Conservation (phyloP, 1,139 yeast species). For the Debaryomycetaceae sp. region DNA sequence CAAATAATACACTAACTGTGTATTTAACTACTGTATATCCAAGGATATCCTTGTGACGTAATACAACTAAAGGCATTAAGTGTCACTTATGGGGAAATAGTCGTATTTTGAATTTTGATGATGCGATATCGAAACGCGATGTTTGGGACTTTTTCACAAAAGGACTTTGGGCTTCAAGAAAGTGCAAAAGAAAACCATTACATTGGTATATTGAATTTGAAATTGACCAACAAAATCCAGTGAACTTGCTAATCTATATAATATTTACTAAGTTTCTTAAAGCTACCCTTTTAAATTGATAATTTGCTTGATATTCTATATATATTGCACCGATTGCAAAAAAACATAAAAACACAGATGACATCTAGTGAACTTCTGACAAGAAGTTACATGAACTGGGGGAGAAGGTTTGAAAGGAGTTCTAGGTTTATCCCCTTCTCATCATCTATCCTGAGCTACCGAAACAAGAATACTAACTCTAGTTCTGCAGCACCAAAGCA, state of each 20-base stretch:
- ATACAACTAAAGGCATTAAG: constrained; percentile 12
- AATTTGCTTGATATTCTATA: neutral
- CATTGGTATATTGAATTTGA: neutral
- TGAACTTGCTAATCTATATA: neutral
- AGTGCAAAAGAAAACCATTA: neutral
- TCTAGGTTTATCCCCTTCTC: constrained; percentile 20
- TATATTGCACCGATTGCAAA: neutral
- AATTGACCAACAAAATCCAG: neutral
- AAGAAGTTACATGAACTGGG: neutral
- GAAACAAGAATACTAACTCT: neutral
- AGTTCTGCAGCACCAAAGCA: neutral
- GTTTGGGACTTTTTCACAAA: neutral
- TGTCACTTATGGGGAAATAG: neutral
- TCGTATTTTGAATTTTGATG: neutral
- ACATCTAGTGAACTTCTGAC: neutral
- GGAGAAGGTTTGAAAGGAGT: constrained; percentile 4
- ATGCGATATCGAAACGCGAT: neutral
- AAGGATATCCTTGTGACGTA: constrained; percentile 2
- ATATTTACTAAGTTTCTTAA: neutral
- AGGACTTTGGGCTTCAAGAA: neutral
- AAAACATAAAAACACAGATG: constrained; percentile 1
- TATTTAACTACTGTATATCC: constrained; percentile 2
- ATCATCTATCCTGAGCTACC: constrained; percentile 18
- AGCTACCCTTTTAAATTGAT: neutral
- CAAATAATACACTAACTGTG: constrained; percentile 10